Base-by-base conservation (phyloP, 768 basidiomycete genomes). In the Pulveroboletus sp. region DNA sequence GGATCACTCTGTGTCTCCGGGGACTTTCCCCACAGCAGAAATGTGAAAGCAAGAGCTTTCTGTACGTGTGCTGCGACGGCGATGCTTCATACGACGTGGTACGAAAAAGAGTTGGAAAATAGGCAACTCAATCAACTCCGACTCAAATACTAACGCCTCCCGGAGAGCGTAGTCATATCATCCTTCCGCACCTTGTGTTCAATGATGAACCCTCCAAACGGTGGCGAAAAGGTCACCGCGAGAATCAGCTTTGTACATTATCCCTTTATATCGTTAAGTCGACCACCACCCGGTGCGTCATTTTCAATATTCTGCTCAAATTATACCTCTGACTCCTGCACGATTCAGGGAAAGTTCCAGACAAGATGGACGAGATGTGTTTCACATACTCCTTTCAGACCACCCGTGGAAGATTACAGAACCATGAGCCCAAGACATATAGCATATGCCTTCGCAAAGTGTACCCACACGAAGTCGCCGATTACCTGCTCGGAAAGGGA, bases 11-110 rank as follows among this genome's bases (percentile, higher is more conserved):
- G 84, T 77, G 68, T 79, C 87, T 89, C 87, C 87, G 87, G 87
- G 85, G 87, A 89, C 87, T 89, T 90, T 89, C 86, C 87, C 87
- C 87, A 84, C 87, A 89, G 87, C 84, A 57, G 53, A 72, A 75
- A 54, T 47, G 47, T 53, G 70, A 75, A 75, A 75, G 72, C 64
- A 47, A 46, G 50, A 49, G 41, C 76, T 77, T 74, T 73, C 79
- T 76, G 87, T 87, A 67, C 74, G 87, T 77, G 69, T 78, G 81
- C 87, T 89, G 87, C 82, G 87, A 90, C 69, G 70, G 81, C 87
- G 86, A 81, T 87, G 81, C 86, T 87, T 87, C 80, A 68, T 70
- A 75, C 84, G 79, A 78, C 82, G 76, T 61, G 59, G 64, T 29
- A 21, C 20, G 55, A 51, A 57, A 56, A 42, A 50, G 34, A 51